Base-by-base conservation (phyloP, 768 basidiomycete genomes). In the Coprinellus micaceus region DNA sequence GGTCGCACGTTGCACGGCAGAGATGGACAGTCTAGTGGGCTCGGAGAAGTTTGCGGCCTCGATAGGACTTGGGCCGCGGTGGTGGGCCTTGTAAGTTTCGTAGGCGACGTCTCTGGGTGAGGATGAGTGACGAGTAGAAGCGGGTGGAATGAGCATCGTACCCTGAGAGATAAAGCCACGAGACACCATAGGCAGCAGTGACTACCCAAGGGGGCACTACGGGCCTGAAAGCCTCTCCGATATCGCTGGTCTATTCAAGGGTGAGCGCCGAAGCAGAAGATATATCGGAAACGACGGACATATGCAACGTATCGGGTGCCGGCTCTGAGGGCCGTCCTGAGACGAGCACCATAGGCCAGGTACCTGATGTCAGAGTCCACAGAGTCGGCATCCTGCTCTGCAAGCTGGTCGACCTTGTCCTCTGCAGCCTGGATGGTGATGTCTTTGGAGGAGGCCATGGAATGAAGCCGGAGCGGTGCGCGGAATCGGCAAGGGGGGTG, bases 191-290 rank as follows among this genome's bases (percentile, higher is more conserved):
- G 10, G 87, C 88, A 33, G 87, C 86, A 2, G 81, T 82, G 12
- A 94, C 89, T 15, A 88, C 58, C 67, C 78, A 78, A 1, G 91
- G 86, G 36, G 82, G 81, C 2, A 91, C 86, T 33, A 92, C 81
- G 1, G 90, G 89, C 10, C 91, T 77, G 67, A 92, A 91, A 1
- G 89, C 86, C 70, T 92, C 91, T 45, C 91, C 91, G 24, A 91
- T 74, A 64, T 91, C 89, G 71, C 88, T 89, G 41, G 88, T 89
- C 86, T 89, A 64, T 36, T 54, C 41, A 62, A 22, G 52, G 58
- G 61, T 68, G 66, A 58, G 62, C 59, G 58, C 56, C 51, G 54
- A 15, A 57, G 28, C 19, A 29, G 33, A 41, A 13, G 45, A 26
- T 17, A 48, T 33, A 19, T 37, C 28, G 30, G 51, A 39, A 28